Base-by-base conservation (phyloP, 2,329 filamentous ascomycete genomes). In the Ciborinia camelliae region DNA sequence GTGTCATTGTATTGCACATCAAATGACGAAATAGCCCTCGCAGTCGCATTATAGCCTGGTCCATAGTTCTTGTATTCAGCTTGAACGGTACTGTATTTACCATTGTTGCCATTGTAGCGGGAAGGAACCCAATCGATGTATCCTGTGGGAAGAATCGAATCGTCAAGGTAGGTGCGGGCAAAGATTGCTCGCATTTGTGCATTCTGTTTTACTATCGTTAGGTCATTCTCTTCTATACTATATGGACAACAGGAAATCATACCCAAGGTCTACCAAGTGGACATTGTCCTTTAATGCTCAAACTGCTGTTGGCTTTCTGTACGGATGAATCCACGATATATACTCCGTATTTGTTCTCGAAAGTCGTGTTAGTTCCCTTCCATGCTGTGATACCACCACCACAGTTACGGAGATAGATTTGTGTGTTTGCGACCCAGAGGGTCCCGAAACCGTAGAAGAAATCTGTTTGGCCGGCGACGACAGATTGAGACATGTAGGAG, bases 341-440 rank as follows among this genome's bases (percentile, higher is more conserved):
- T 0, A 86, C 82, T 10, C 87, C 87, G 73, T 88, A 89, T 70
- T 86, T 87, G 76, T 90, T 90, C 6, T 75, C 73, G 60, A 86
- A 88, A 0, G 86, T 88, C 0, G 86, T 89, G 74, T 89, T 88
- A 0, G 83, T 81, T 35, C 84, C 86, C 71, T 90, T 90, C 87
- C 87, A 90, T 0, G 87, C 87, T 0, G 85, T 88, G 62, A 90
- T 84, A 14, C 87, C 87, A 20, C 87, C 87, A 4, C 86, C 85
- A 68, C 87, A 90, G 69, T 76, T 78, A 12, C 87, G 82, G 15
- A 90, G 79, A 0, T 79, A 77, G 2, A 90, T 75, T 0, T 78
- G 76, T 1, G 82, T 84, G 4, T 79, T 77, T 63, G 85, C 79
- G 48, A 89, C 79, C 80, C 83, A 90, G 4, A 83, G 79, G 0